Percentiles rank a stretch among this genome's conserved stretches.
Conservation (phyloP, 169 alveolate species). For the Plasmodium inui region DNA sequence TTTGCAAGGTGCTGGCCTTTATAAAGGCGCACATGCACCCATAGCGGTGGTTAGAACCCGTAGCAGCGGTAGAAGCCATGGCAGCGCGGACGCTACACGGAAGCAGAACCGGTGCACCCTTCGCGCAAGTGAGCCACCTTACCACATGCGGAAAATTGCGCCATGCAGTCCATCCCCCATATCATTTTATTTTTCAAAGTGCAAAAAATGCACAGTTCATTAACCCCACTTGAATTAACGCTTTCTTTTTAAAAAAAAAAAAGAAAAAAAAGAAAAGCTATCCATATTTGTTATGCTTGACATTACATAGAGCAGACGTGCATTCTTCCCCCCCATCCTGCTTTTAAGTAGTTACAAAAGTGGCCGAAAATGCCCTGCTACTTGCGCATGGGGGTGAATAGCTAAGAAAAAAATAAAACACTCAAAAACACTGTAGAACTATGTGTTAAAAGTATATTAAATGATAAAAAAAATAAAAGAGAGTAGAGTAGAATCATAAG, state of each 20-base stretch:
- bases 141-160: neutral
- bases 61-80: neutral
- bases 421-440: neutral
- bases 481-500: neutral
- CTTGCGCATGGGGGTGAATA: neutral
- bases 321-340: neutral
- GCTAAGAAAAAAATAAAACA: neutral
- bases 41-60: neutral
- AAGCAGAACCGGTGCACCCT: neutral
- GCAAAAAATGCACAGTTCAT: neutral
- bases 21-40: constrained; percentile 1
- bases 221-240: neutral
- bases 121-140: too few relatives aligned
- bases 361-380: neutral
- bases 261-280: neutral
- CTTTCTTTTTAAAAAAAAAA: neutral
- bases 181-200: neutral
- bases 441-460: neutral
- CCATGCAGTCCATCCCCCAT: neutral
- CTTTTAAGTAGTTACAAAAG: neutral
- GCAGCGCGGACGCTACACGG: too few relatives aligned
- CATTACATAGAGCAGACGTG: neutral
- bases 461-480: too few relatives aligned
- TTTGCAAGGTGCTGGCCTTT: constrained; percentile 42
- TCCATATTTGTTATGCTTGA: neutral